These are phyloP conservation scores for Yamadazyma takamatsuzukensis DNA, from an alignment of 805 yeast genomes.

Conservation along the genomic window DNA sequence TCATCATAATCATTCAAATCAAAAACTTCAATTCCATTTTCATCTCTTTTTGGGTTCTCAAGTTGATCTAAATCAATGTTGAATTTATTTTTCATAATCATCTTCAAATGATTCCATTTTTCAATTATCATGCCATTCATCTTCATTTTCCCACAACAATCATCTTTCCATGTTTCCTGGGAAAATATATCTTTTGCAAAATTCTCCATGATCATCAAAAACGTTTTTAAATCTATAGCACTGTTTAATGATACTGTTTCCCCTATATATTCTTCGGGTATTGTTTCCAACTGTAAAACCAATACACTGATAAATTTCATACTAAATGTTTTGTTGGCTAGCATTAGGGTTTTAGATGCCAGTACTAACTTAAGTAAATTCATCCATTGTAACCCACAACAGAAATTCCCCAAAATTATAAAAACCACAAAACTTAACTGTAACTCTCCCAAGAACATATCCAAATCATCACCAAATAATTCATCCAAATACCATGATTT, in stretches of 20 bases:
- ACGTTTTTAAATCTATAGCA: conserved; percentile 16
- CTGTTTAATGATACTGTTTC: conserved; percentile 15
- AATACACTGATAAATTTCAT: conserved; percentile 27
- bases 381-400: conserved; percentile 65
- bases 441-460: conserved; percentile 47
- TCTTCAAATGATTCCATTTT: conserved; percentile 15
- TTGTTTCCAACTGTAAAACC: conserved; percentile 30
- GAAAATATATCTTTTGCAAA: conserved; percentile 14
- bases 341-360: conserved; percentile 20
- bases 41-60: conserved; percentile 10
- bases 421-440: conserved; percentile 49
- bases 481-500: conserved; percentile 54
- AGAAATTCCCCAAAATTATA: conserved; percentile 56
- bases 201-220: conserved; percentile 17
- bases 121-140: conserved; percentile 13
- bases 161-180: conserved; percentile 7
- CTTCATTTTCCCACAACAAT: conserved; percentile 19
- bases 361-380: conserved; percentile 43
- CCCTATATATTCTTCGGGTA: conserved; percentile 41
- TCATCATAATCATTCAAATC: conserved; percentile 18
- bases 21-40: conserved; percentile 21
- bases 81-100: conserved; percentile 8
- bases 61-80: conserved; percentile 11
- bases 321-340: conserved; percentile 20
- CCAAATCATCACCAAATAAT: conserved; percentile 28